Base-by-base conservation (phyloP, 2,329 filamentous ascomycete genomes). In the Alternaria ethzedia region DNA sequence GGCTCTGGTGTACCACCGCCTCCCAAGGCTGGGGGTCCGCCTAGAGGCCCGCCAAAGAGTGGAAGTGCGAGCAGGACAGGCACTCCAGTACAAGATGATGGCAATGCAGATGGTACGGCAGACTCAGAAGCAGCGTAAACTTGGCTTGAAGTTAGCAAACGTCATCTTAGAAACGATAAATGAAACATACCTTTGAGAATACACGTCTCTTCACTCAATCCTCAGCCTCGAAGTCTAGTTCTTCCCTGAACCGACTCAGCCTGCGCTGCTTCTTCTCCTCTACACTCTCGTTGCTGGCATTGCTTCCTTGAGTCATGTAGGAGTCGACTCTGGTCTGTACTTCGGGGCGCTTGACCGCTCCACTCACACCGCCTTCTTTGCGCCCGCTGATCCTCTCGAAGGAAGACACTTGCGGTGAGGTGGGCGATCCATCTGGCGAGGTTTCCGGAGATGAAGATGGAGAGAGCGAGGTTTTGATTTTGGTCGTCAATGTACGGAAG, bases 11-110 rank as follows among this genome's bases (percentile, higher is more conserved):
- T 78, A 46, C 76, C 79, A 25, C 80, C 80, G 23, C 79, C 79
- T 23, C 79, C 79, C 15, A 80, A 78, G 57, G 66, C 63, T 20
- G 78, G 77, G 7, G 76, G 75, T 11, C 70, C 79, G 36, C 81
- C 72, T n/a, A 64, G 63, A 9, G 81, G 74, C n/a, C 78, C 69
- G 25, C 67, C 75, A 17, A 77, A 76, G 66, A 77, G 70, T 52
- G 74, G 57, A 32, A 69, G 59, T 60, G 63, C 32, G 13, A 63
- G 61, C 28, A 60, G 61, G 52, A 56, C 61, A 32, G 61, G 50
- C 21, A 71, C 65, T 41, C 69, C 68, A 21, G 54, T 67, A 15
- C 68, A 61, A 54, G 52, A 28, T 15, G 59, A 63, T 13, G 50
- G 21, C 41, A 51, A 55, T 30, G 49, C 59, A 4, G 56, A 63